phyloP scores from a whole-genome alignment of 2,329 filamentous ascomycete species.

The Fusarium cyanostomum region DNA sequence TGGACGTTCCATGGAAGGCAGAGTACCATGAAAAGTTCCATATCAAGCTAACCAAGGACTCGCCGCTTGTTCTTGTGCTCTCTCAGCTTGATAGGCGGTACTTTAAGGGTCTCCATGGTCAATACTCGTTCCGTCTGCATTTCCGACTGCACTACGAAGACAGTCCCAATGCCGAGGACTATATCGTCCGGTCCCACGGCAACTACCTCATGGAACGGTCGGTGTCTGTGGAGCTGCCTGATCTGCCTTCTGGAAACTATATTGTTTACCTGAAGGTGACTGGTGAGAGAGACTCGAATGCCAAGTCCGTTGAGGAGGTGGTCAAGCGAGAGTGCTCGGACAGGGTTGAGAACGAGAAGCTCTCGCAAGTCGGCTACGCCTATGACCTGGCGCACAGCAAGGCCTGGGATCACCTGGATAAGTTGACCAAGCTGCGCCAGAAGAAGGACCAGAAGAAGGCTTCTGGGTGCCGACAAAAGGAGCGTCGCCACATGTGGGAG shows the following conservation, averaged over 20 bases:
- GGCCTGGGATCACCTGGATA: slow-evolving; percentile 60
- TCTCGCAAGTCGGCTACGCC: slow-evolving; percentile 65
- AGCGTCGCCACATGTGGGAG: slow-evolving; percentile 61
- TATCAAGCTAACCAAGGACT: slow-evolving; percentile 64
- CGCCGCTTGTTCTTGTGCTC: slow-evolving; percentile 67
- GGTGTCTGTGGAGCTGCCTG: slow-evolving; percentile 65
- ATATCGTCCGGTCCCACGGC: slow-evolving; percentile 67
- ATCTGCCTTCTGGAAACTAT: slow-evolving; percentile 66
- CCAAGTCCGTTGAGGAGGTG: slow-evolving; percentile 63
- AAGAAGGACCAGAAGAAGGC: slow-evolving; percentile 61
- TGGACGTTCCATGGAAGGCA: slow-evolving; percentile 69
- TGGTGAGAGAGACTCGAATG: slow-evolving; percentile 56
- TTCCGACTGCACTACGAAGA: slow-evolving; percentile 61
- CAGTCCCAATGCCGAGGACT: slow-evolving; percentile 63
- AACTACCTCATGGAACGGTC: slow-evolving; percentile 68
- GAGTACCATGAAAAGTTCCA: slow-evolving; percentile 71
- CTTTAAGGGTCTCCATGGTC: slow-evolving; percentile 68
- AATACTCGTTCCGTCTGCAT: slow-evolving; percentile 62
- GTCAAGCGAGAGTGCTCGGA: slow-evolving; percentile 60
- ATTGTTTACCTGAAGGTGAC: slow-evolving; percentile 65
- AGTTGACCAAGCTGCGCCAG: slow-evolving; percentile 60
- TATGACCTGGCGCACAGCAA: slow-evolving; percentile 71
- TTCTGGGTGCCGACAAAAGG: slow-evolving; percentile 55
- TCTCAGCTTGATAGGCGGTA: slow-evolving; percentile 71
- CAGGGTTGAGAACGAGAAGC: slow-evolving; percentile 64